Evolutionary conservation across 2,329 filamentous ascomycete genomes (phyloP).

Genomic region (Moelleriella libera): DNA sequence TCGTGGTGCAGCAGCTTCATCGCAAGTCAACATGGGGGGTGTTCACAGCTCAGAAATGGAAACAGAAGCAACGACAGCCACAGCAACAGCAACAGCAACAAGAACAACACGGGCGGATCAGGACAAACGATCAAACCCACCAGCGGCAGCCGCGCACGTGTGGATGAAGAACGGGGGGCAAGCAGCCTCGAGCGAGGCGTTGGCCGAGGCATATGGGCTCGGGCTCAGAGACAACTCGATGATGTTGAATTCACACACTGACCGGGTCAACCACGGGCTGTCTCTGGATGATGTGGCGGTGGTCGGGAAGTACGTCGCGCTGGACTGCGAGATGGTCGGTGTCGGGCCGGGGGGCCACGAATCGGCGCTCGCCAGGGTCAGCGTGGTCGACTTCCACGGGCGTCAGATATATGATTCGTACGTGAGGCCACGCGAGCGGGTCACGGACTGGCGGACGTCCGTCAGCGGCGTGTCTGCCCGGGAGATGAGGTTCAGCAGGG

Average conservation of each 20-base stretch:
- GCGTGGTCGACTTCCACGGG: conserved; percentile 86
- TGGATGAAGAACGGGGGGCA: conserved; percentile 41
- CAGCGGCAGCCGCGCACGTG: conserved; percentile 39
- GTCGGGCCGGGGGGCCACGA: conserved; percentile 56
- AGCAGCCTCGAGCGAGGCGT: conserved; percentile 42
- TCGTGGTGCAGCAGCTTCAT: neutral
- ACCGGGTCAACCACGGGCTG: conserved; percentile 49
- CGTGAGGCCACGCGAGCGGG: conserved; percentile 61
- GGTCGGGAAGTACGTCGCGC: conserved; percentile 75
- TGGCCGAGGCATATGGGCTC: conserved; percentile 48
- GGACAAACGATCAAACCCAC: too few relatives aligned
- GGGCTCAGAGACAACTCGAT: conserved; percentile 32
- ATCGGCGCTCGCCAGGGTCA: conserved; percentile 73
- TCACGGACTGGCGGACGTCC: conserved; percentile 81
- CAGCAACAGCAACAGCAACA: too few relatives aligned
- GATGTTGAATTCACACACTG: conserved; percentile 29
- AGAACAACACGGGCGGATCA: too few relatives aligned
- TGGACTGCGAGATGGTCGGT: conserved; percentile 98
- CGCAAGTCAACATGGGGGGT: conserved; percentile 36
- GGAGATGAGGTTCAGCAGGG: conserved; percentile 55
- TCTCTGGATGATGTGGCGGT: conserved; percentile 39
- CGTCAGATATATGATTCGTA: conserved; percentile 89
- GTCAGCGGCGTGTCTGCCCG: conserved; percentile 70
- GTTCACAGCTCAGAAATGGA: conserved; percentile 33
- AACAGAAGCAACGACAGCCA: conserved; percentile 23